A percentile compares a stretch with the other conserved stretches of the same genome.
phyloP scores from a whole-genome alignment of 306 rosid genomes.

The Glycyrrhiza uralensis region DNA sequence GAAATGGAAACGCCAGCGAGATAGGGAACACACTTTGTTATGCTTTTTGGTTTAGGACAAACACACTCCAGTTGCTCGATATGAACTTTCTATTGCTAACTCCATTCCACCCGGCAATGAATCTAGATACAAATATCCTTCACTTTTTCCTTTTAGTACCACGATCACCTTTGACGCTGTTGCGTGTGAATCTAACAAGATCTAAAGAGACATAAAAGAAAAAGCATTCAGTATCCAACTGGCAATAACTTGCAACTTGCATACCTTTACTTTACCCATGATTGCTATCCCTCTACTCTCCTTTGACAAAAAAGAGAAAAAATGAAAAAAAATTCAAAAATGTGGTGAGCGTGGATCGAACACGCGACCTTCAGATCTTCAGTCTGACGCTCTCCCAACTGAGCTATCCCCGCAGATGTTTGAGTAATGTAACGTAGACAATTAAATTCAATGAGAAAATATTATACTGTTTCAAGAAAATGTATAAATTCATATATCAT shows the following conservation, averaged over 20 bases:
- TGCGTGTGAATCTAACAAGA: conserved; percentile 10
- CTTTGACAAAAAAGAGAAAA: not conserved
- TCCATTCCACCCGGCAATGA: conserved; percentile 7
- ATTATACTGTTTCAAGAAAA: no score
- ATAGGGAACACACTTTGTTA: not conserved
- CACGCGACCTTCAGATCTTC: conserved; percentile 74
- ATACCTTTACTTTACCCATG: not conserved
- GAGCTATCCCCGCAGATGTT: conserved; percentile 69
- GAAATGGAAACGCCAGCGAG: conserved; percentile 1
- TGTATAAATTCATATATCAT: no score
- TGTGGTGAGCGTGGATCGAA: conserved; percentile 83
- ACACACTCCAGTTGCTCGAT: not conserved
- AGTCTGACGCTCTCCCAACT: conserved; percentile 94
- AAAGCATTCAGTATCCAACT: not conserved
- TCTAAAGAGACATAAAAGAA: not conserved
- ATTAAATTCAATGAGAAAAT: no score
- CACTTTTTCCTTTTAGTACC: not conserved
- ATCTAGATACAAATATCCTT: not conserved
- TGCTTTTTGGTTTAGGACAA: conserved; percentile 1
- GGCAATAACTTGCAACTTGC: not conserved
- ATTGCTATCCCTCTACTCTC: not conserved
- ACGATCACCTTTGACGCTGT: not conserved
- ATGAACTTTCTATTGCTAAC: not conserved
- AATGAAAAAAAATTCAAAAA: rapidly evolving
- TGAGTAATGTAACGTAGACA: no score